These are phyloP conservation scores for bread wheat (Triticum aestivum) DNA, from an alignment of 176 grass and related monocot genomes.

Conservation along the genomic window DNA sequence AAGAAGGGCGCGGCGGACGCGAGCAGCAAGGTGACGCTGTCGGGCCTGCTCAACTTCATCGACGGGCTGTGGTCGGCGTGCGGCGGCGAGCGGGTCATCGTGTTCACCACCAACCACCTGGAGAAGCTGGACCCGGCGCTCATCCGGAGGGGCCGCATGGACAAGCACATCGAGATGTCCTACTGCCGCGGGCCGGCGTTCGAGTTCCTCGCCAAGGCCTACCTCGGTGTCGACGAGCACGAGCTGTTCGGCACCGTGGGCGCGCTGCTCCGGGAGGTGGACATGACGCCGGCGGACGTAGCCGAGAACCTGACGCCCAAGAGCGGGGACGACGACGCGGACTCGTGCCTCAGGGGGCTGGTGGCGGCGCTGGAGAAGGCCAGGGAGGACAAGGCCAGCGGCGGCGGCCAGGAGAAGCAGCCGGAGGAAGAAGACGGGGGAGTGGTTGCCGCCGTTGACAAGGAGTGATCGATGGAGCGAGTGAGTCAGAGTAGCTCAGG, in stretches of 20 bases:
- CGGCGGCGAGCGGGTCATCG: slow-evolving; percentile 54
- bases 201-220: slow-evolving; percentile 54
- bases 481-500: neutral
- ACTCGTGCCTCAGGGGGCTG: slow-evolving; percentile 30
- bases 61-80: slow-evolving; percentile 71
- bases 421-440: neutral
- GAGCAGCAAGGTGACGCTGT: slow-evolving; percentile 62
- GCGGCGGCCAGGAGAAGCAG: neutral
- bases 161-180: slow-evolving; percentile 83
- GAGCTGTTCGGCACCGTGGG: slow-evolving; percentile 18
- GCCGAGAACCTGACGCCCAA: slow-evolving; percentile 64
- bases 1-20: slow-evolving; percentile 10
- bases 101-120: slow-evolving; percentile 68
- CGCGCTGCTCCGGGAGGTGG: slow-evolving; percentile 35
- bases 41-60: slow-evolving; percentile 72
- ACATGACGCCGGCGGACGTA: slow-evolving; percentile 62
- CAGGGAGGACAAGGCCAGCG: slow-evolving; percentile 34
- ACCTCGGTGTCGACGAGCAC: slow-evolving; percentile 34
- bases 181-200: slow-evolving; percentile 59
- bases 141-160: slow-evolving; percentile 62
- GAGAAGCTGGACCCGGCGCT: slow-evolving; percentile 57
- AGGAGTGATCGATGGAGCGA: neutral
- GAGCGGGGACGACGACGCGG: slow-evolving; percentile 13
- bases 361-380: slow-evolving; percentile 39
- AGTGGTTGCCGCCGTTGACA: neutral